These are phyloP conservation scores for Theobroma grandiflorum DNA, from an alignment of 441 rosid genomes.

Conservation along the genomic window DNA sequence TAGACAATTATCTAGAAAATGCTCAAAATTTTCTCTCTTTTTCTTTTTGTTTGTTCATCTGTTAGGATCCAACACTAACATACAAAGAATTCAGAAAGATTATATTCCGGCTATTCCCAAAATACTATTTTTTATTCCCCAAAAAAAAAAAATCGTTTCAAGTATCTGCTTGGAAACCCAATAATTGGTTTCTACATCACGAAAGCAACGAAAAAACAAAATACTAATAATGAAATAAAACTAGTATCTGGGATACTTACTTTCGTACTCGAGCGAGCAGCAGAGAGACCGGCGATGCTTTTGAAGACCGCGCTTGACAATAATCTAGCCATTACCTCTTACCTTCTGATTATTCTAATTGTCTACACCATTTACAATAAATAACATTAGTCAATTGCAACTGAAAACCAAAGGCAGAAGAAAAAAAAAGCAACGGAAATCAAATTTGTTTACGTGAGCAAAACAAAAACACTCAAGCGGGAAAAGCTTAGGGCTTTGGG, in stretches of 20 bases:
- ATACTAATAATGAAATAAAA: neutral
- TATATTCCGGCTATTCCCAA: neutral
- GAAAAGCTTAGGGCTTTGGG: conserved; percentile 15
- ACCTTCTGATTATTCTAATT: neutral
- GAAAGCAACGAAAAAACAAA: neutral
- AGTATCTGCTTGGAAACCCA: neutral
- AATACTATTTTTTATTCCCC: neutral
- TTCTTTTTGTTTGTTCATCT: neutral
- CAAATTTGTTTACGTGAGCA: neutral
- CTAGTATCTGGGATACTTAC: conserved; percentile 33
- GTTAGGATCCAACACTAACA: neutral
- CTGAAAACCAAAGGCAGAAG: neutral
- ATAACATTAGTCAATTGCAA: neutral
- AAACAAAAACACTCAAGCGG: neutral
- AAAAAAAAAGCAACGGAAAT: neutral
- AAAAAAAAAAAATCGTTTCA: neutral
- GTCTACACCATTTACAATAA: neutral
- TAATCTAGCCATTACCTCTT: conserved; percentile 58
- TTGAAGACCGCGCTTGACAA: conserved; percentile 58
- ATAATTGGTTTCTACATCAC: neutral
- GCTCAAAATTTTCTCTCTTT: neutral
- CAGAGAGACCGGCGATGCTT: conserved; percentile 51
- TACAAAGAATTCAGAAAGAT: neutral
- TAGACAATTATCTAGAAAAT: neutral
- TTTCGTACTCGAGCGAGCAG: conserved; percentile 53